These are phyloP conservation scores for Xylaria multiplex DNA, from an alignment of 2,329 filamentous ascomycete genomes.

Conservation along the genomic window DNA sequence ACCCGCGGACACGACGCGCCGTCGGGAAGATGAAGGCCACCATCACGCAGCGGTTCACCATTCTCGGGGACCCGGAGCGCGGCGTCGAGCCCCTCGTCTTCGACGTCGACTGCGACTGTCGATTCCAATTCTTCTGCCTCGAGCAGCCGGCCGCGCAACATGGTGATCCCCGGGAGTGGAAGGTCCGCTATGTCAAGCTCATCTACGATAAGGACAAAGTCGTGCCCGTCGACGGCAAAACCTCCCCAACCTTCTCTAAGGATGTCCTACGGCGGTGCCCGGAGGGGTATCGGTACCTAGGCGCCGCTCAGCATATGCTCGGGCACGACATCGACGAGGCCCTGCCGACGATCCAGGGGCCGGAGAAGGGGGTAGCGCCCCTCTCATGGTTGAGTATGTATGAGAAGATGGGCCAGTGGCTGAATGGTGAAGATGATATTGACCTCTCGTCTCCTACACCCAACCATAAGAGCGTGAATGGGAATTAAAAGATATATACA, in stretches of 20 bases:
- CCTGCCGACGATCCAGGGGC: slow-evolving; percentile 54
- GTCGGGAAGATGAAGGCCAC: slow-evolving; percentile 65
- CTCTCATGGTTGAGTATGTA: slow-evolving; percentile 55
- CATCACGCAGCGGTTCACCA: slow-evolving; percentile 61
- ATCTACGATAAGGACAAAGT: slow-evolving; percentile 63
- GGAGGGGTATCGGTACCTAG: slow-evolving; percentile 59
- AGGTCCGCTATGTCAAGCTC: slow-evolving; percentile 58
- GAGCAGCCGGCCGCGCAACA: slow-evolving; percentile 39
- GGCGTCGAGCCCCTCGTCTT: slow-evolving; percentile 51
- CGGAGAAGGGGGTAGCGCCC: slow-evolving; percentile 39
- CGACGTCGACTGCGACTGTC: slow-evolving; percentile 63
- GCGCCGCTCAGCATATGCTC: slow-evolving; percentile 57
- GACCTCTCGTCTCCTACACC: slow-evolving; percentile 40
- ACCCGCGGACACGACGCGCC: slow-evolving; percentile 52
- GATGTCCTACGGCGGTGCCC: slow-evolving; percentile 55
- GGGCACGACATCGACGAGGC: slow-evolving; percentile 56
- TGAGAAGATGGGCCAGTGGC: slow-evolving; percentile 50
- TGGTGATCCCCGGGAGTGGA: slow-evolving; percentile 48
- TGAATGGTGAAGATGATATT: slow-evolving; percentile 43
- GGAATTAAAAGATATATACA: slow-evolving; percentile 10
- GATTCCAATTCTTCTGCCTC: slow-evolving; percentile 60
- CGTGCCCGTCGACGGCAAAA: slow-evolving; percentile 56
- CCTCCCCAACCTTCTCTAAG: slow-evolving; percentile 51
- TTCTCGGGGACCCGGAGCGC: slow-evolving; percentile 33
- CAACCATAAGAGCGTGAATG: slow-evolving; percentile 25